Conservation (phyloP, 805 yeast species). For the Lipomyces lipofer region DNA sequence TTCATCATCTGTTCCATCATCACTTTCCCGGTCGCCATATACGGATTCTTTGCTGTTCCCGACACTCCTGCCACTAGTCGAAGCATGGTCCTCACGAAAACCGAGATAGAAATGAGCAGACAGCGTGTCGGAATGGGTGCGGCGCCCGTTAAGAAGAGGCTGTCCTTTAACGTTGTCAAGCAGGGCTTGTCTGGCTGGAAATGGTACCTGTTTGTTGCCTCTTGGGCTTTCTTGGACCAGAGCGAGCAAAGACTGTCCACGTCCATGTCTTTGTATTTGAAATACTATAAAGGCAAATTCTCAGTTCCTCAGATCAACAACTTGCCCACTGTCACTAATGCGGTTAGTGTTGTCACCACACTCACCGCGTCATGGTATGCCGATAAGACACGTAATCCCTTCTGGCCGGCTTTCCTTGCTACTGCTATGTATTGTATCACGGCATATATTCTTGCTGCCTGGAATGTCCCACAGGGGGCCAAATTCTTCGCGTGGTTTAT, state of each 20-base stretch:
- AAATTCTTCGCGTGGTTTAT: slow-evolving; percentile 58
- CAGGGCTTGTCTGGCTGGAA: slow-evolving; percentile 39
- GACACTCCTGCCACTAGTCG: slow-evolving; percentile 51
- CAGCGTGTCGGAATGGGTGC: slow-evolving; percentile 39
- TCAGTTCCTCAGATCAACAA: slow-evolving; percentile 43
- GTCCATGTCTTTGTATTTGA: slow-evolving; percentile 17
- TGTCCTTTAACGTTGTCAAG: slow-evolving; percentile 32
- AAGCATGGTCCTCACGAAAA: slow-evolving; percentile 39
- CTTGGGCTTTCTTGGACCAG: slow-evolving; percentile 42
- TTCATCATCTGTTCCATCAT: slow-evolving; percentile 62
- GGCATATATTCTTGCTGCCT: slow-evolving; percentile 53
- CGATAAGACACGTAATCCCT: slow-evolving; percentile 33
- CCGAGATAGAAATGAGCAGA: slow-evolving; percentile 39
- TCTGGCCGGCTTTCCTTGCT: slow-evolving; percentile 42
- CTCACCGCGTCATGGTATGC: slow-evolving; percentile 34
- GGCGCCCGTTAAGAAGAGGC: slow-evolving; percentile 25
- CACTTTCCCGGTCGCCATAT: slow-evolving; percentile 43
- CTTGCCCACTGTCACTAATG: slow-evolving; percentile 47
- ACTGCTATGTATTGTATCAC: slow-evolving; percentile 33
- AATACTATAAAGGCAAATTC: slow-evolving; percentile 30
- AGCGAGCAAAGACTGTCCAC: slow-evolving; percentile 18
- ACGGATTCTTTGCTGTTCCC: slow-evolving; percentile 49
- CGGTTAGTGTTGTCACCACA: slow-evolving; percentile 46
- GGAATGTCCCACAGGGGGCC: slow-evolving; percentile 56
- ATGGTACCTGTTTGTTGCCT: slow-evolving; percentile 38